Evolutionary conservation across 2,329 filamentous ascomycete genomes (phyloP), one percentile per base, ranked within the genome.

Genomic region (Immersiporthe knoxdaviesiana): DNA sequence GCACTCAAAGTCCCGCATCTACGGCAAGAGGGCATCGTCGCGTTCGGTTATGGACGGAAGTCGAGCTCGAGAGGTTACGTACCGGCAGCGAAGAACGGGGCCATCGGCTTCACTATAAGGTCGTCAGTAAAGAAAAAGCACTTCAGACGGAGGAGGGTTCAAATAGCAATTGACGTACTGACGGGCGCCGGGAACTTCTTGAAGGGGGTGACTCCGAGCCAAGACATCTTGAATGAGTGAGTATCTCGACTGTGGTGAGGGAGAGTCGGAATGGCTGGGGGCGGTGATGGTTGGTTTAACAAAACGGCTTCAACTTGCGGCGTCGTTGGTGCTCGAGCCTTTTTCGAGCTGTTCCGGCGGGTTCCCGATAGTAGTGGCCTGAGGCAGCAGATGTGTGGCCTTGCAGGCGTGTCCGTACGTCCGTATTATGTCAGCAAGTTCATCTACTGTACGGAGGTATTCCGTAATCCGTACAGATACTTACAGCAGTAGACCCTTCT

Each of bases 61-160:
- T 24, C 30, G 35, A 2, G 58, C 56, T 66, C 63, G 66, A 63
- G 67, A 52, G 71, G 66, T 60, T 66, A 86, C 92, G 80, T 96
- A 97, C 95, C 94, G 81, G 95, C 95, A 82, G 88, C 87, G 87
- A 94, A 96, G 89, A 98, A 98, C 76, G 95, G 95, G 81, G 89
- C 90, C 90, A 97, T 90, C 77, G 95, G 94, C 87, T 89, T 88
- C 85, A 93, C 95, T 98, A 79, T 81, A 78, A 59, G 70, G 73
- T 68, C 73, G 72, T 77, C 72, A 78, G 77, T 76, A 72, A 77
- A 73, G 68, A 62, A 73, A 68, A 62, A 66, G 59, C 35, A 10
- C 60, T 68, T 66, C 56, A 52, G 61, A 41, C 63, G 70, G 65
- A 64, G 62, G 59, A 61, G 68, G 21, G 44, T 61, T 52, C 50